Percentiles rank a stretch among this genome's conserved stretches.
Conservation (phyloP, 495 filamentous ascomycete species). For the Durotheca rogersii region DNA sequence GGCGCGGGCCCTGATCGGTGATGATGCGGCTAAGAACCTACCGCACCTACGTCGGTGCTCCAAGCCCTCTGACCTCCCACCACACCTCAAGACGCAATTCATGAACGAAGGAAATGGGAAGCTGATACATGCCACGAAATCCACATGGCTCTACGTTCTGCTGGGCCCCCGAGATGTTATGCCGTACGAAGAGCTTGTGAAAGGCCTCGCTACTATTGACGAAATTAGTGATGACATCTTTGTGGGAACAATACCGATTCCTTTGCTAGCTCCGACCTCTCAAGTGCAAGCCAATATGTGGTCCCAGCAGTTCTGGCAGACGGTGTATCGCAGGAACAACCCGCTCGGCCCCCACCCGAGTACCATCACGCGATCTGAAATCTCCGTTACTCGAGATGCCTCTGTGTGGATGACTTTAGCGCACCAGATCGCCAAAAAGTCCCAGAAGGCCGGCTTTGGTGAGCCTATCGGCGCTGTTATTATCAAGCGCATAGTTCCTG, state of each 20-base stretch:
- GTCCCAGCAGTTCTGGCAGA: slow-evolving; percentile 81
- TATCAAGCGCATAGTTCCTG: slow-evolving; percentile 54
- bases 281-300: slow-evolving; percentile 71
- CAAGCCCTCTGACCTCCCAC: slow-evolving; percentile 68
- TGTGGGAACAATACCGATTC: slow-evolving; percentile 60
- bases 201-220: slow-evolving; percentile 37
- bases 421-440: slow-evolving; percentile 58
- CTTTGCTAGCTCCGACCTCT: slow-evolving; percentile 72
- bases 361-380: slow-evolving; percentile 54
- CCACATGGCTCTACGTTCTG: slow-evolving; percentile 52
- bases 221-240: slow-evolving; percentile 50
- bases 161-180: slow-evolving; percentile 45
- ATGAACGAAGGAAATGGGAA: slow-evolving; percentile 48
- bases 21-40: slow-evolving; percentile 54
- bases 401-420: slow-evolving; percentile 70
- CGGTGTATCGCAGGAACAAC: slow-evolving; percentile 80
- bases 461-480: slow-evolving; percentile 79
- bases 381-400: slow-evolving; percentile 58
- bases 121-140: slow-evolving; percentile 48
- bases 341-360: slow-evolving; percentile 72
- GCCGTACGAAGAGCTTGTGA: slow-evolving; percentile 40
- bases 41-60: slow-evolving; percentile 81
- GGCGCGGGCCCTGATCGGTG: slow-evolving; percentile 24
- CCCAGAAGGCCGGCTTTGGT: slow-evolving; percentile 58
- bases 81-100: slow-evolving; percentile 47